These are phyloP conservation scores for Dacryopinax primogenitus DNA, from an alignment of 768 basidiomycete genomes.

Conservation along the genomic window DNA sequence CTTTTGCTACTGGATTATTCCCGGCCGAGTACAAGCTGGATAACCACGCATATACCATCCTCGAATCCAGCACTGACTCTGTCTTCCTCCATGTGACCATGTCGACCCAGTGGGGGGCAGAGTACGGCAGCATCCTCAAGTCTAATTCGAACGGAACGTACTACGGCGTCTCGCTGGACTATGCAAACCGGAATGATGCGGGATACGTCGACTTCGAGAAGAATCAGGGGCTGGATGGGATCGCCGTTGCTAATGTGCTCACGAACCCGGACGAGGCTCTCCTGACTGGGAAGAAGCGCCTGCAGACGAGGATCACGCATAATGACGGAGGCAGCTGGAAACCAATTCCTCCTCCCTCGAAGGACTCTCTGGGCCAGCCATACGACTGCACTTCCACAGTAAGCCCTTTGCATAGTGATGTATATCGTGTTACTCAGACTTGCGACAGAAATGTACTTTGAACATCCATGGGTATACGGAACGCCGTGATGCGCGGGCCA, in stretches of 20 bases:
- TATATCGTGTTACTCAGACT: neutral
- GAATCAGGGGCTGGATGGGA: conserved; percentile 89
- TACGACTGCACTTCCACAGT: conserved; percentile 66
- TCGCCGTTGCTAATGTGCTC: conserved; percentile 85
- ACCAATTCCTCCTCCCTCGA: conserved; percentile 54
- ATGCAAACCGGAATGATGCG: conserved; percentile 76
- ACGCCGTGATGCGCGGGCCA: conserved; percentile 75
- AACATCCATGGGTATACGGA: conserved; percentile 96
- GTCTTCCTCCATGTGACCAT: conserved; percentile 96
- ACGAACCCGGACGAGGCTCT: conserved; percentile 64
- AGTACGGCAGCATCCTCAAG: conserved; percentile 85
- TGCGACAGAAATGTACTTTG: conserved; percentile 58
- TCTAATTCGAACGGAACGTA: conserved; percentile 98
- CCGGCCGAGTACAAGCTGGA: conserved; percentile 82
- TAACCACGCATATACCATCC: conserved; percentile 83
- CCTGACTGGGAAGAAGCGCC: conserved; percentile 53
- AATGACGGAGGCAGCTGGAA: conserved; percentile 95
- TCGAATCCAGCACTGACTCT: conserved; percentile 85
- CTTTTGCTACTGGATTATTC: conserved; percentile 77
- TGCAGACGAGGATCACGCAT: conserved; percentile 84
- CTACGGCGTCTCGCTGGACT: conserved; percentile 71
- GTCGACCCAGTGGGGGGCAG: conserved; percentile 56
- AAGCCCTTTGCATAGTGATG: conserved; percentile 18
- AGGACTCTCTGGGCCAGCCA: conserved; percentile 57
- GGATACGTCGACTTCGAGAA: conserved; percentile 98